Evolutionary conservation across 768 basidiomycete genomes (phyloP).

Genomic region (Termitomyces sp.): DNA sequence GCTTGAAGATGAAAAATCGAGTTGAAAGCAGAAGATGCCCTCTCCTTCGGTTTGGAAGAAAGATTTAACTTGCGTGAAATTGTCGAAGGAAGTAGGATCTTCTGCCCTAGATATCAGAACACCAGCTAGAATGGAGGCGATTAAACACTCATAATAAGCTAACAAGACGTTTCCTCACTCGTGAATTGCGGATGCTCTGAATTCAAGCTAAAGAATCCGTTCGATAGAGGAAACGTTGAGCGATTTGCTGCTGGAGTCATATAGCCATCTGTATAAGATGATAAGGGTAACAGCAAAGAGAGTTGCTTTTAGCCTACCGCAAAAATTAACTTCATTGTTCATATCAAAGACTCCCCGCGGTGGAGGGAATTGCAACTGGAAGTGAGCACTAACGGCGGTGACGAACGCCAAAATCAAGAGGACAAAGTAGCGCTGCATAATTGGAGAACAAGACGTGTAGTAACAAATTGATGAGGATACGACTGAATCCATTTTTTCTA

Average conservation of each 20-base stretch:
- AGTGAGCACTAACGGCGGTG: constrained; percentile 59
- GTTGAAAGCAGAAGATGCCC: constrained; percentile 62
- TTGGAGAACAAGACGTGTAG: neutral
- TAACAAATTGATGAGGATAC: neutral
- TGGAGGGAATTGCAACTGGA: constrained; percentile 70
- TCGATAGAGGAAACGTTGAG: constrained; percentile 61
- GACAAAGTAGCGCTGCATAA: constrained; percentile 16
- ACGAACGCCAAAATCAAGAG: constrained; percentile 32
- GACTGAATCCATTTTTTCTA: neutral
- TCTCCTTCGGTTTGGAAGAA: constrained; percentile 48
- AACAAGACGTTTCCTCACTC: constrained; percentile 32
- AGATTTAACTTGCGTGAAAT: constrained; percentile 51
- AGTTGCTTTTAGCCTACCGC: constrained; percentile 41
- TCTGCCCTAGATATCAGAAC: constrained; percentile 48
- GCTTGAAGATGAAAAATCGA: constrained; percentile 47
- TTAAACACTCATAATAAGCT: neutral
- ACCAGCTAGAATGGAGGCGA: constrained; percentile 30
- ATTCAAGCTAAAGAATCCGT: constrained; percentile 55
- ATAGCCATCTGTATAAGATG: constrained; percentile 54
- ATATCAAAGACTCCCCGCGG: constrained; percentile 69
- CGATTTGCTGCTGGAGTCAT: constrained; percentile 44
- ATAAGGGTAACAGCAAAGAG: neutral
- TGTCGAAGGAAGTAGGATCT: constrained; percentile 34
- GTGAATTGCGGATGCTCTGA: constrained; percentile 63
- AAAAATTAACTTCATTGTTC: constrained; percentile 53